Conservation (phyloP, 2,329 filamentous ascomycete genomes). For the Colletotrichum lindemuthianum region DNA sequence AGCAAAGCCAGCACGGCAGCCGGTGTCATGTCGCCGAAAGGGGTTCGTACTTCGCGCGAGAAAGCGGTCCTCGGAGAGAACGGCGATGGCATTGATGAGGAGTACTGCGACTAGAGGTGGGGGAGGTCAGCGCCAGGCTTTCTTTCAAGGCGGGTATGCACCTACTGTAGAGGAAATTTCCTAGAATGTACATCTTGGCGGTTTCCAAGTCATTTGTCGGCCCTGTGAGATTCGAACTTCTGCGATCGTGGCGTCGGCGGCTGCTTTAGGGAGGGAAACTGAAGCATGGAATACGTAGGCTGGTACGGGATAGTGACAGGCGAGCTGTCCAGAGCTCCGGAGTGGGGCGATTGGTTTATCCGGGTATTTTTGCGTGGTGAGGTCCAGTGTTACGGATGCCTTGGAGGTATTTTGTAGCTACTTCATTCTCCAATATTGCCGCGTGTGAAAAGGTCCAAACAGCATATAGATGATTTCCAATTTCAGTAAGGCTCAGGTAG, state of each 20-base stretch:
- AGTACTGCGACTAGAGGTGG: slow-evolving; percentile 73
- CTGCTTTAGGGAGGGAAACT: not conserved
- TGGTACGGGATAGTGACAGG: slow-evolving; percentile 22
- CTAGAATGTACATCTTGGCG: slow-evolving; percentile 71
- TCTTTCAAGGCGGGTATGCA: not conserved
- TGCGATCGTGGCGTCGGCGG: slow-evolving; percentile 9
- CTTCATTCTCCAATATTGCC: too few relatives aligned
- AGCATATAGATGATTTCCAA: too few relatives aligned
- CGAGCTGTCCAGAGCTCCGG: slow-evolving; percentile 32
- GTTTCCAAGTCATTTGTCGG: not conserved
- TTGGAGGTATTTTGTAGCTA: not conserved
- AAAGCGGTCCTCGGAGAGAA: slow-evolving; percentile 95
- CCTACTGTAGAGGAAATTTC: slow-evolving; percentile 74
- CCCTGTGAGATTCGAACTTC: not conserved
- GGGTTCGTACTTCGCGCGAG: slow-evolving; percentile 70
- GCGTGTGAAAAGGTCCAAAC: too few relatives aligned
- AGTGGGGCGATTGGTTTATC: not conserved
- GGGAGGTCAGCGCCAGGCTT: slow-evolving; percentile 9
- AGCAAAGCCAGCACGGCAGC: not conserved
- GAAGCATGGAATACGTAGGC: slow-evolving; percentile 4
- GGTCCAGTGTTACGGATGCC: slow-evolving; percentile 29
- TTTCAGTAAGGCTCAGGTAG: too few relatives aligned
- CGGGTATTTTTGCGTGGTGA: not conserved
- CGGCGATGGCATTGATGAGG: slow-evolving; percentile 91
- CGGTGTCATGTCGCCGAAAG: too few relatives aligned